These are phyloP conservation scores for Magnusiomyces clavatus DNA, from an alignment of 1,139 yeast species.

Conservation along the genomic window DNA sequence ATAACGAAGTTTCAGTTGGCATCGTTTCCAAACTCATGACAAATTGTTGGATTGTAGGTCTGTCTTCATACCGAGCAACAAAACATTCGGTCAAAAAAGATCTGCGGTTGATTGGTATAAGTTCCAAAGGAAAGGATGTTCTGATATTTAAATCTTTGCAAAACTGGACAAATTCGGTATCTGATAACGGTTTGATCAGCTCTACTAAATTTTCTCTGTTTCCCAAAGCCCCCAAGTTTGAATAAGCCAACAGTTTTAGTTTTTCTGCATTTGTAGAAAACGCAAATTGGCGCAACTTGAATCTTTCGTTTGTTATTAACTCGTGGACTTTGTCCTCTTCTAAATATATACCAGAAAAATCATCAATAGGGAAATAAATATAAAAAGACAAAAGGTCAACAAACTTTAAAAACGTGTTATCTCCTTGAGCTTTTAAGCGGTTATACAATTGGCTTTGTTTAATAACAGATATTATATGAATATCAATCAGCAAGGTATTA, in stretches of 20 bases:
- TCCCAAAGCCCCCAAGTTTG: conserved; percentile 28
- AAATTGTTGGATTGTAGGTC: conserved; percentile 13
- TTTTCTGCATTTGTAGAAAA: conserved; percentile 21
- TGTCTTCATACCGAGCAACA: conserved; percentile 15
- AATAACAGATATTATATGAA: conserved; percentile 21
- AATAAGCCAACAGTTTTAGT: conserved; percentile 25
- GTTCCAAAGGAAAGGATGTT: conserved; percentile 9
- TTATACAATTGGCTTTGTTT: conserved; percentile 10
- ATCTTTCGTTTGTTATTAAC: conserved; percentile 16
- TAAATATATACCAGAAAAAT: conserved; percentile 34
- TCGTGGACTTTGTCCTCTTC: conserved; percentile 18
- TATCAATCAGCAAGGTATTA: conserved; percentile 31
- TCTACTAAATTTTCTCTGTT: conserved; percentile 23
- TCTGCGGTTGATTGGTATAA: conserved; percentile 7
- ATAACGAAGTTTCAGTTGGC: conserved; percentile 19
- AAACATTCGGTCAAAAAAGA: conserved; percentile 17
- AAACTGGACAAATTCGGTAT: conserved; percentile 21
- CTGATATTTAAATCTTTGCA: conserved; percentile 16
- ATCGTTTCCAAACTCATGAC: conserved; percentile 7
- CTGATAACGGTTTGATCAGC: conserved; percentile 20
- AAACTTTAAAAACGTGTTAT: conserved; percentile 10
- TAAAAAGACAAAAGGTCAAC: conserved; percentile 26
- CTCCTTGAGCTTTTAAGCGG: background rate
- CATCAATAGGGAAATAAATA: conserved; percentile 38
- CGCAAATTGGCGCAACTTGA: conserved; percentile 22